Conservation (phyloP, 305 asterid genomes). For the Fraxinus sp. region DNA sequence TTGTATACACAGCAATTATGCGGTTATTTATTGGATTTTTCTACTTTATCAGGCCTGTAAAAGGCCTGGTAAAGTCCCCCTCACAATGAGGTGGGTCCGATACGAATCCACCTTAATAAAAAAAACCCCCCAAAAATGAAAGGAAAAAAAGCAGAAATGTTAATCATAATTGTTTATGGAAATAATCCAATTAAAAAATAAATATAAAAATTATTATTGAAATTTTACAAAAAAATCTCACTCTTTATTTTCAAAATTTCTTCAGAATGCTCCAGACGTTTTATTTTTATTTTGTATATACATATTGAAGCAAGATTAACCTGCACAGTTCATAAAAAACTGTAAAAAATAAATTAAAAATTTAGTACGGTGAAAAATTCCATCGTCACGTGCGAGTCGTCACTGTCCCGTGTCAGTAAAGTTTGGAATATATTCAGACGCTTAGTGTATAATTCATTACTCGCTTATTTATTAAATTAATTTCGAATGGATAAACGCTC, state of each 20-base stretch:
- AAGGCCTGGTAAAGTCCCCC: too few relatives aligned
- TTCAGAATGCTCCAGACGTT: too few relatives aligned
- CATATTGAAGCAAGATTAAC: not conserved
- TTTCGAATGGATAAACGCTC: not conserved
- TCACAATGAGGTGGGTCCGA: too few relatives aligned
- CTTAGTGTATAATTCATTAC: not conserved
- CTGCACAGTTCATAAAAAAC: not conserved
- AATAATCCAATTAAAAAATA: too few relatives aligned
- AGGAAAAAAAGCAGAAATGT: too few relatives aligned
- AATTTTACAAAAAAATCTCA: not conserved
- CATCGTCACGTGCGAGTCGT: not conserved
- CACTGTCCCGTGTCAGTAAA: conserved; percentile 12
- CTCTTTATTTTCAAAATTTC: too few relatives aligned
- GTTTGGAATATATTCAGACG: conserved; percentile 13
- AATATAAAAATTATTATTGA: not conserved
- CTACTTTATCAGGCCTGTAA: too few relatives aligned
- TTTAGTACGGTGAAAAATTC: not conserved
- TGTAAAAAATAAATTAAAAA: too few relatives aligned
- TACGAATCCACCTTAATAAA: too few relatives aligned
- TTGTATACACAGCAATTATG: not conserved
- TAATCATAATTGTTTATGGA: not conserved
- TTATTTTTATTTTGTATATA: too few relatives aligned
- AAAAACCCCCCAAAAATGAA: too few relatives aligned
- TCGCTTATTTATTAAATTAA: not conserved
- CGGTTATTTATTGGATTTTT: too few relatives aligned